phyloP scores from a whole-genome alignment of 495 filamentous ascomycete species.

The Xanthoparmelia taractica region DNA sequence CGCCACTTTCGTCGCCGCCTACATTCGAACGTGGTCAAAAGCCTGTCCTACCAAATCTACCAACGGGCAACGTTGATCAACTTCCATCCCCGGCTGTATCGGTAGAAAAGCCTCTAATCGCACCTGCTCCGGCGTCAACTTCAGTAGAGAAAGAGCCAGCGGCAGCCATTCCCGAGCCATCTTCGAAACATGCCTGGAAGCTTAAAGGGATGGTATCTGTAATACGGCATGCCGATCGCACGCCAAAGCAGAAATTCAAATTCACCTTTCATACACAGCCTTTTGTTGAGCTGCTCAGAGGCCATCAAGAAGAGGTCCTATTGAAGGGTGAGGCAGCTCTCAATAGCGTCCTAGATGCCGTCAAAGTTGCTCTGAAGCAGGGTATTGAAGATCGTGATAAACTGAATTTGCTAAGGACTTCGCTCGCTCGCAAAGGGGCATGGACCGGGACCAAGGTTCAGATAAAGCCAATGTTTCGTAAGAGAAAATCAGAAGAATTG shows the following conservation, averaged over 20 bases:
- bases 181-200: slow-evolving; percentile 94
- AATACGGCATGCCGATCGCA: slow-evolving; percentile 90
- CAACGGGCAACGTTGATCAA: slow-evolving; percentile 5
- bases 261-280: slow-evolving; percentile 97
- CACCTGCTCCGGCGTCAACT: slow-evolving; percentile 17
- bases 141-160: slow-evolving; percentile 27
- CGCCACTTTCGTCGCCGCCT: slow-evolving; percentile 46
- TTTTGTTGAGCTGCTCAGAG: slow-evolving; percentile 87
- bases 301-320: slow-evolving; percentile 92
- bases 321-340: slow-evolving; percentile 86
- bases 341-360: slow-evolving; percentile 79
- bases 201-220: slow-evolving; percentile 98
- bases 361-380: slow-evolving; percentile 65
- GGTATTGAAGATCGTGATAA: slow-evolving; percentile 80
- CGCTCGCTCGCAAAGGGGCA: slow-evolving; percentile 79
- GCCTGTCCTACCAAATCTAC: slow-evolving; percentile 11
- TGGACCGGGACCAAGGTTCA: slow-evolving; percentile 97
- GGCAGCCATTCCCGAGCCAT: slow-evolving; percentile 59
- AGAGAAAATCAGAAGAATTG: slow-evolving; percentile 56
- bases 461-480: slow-evolving; percentile 97
- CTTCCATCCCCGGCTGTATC: slow-evolving; percentile 22
- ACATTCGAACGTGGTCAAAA: slow-evolving; percentile 35
- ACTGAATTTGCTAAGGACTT: slow-evolving; percentile 72
- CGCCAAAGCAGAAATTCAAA: slow-evolving; percentile 98
- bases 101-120: slow-evolving; percentile 7